Percentiles rank a stretch among this genome's conserved stretches.
Evolutionary conservation across 371 early-diverging fungal species (phyloP).

Genomic region (Rhizopus arrhizus): DNA sequence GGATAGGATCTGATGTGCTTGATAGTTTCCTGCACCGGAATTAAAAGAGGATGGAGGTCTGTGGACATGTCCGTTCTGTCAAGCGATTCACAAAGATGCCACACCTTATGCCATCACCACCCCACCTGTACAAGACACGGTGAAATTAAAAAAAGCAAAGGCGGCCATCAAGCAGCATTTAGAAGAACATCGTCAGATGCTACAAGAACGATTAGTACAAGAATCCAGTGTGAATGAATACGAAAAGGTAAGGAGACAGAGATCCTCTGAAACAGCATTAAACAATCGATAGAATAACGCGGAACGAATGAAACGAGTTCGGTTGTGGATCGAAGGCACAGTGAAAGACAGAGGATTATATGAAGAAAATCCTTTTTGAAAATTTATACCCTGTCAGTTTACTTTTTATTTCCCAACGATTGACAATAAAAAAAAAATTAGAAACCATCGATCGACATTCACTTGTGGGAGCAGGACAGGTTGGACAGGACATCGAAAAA

Average conservation of each 20-base stretch:
- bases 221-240: slow-evolving; percentile 1
- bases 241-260: slow-evolving; percentile 10
- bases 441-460: no score
- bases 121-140: slow-evolving; percentile 5
- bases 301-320: slow-evolving; percentile 22
- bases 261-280: neutral
- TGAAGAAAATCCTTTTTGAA: slow-evolving; percentile 8
- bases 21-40: neutral
- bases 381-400: no score
- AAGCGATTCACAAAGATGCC: slow-evolving; percentile 1
- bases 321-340: slow-evolving; percentile 28
- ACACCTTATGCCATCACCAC: slow-evolving; percentile 8
- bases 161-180: slow-evolving; percentile 15
- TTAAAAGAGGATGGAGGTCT: neutral
- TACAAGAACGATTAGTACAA: slow-evolving; percentile 2
- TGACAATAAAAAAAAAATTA: no score
- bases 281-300: neutral
- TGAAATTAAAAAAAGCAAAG: neutral
- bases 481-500: no score
- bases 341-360: slow-evolving; percentile 21
- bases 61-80: slow-evolving; percentile 24
- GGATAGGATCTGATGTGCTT: neutral
- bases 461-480: no score
- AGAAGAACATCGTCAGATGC: slow-evolving; percentile 19
- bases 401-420: no score